Evolutionary conservation across 2,329 filamentous ascomycete genomes (phyloP), one percentile per base, ranked within the genome.

Genomic region (Fusarium fujikuroi): DNA sequence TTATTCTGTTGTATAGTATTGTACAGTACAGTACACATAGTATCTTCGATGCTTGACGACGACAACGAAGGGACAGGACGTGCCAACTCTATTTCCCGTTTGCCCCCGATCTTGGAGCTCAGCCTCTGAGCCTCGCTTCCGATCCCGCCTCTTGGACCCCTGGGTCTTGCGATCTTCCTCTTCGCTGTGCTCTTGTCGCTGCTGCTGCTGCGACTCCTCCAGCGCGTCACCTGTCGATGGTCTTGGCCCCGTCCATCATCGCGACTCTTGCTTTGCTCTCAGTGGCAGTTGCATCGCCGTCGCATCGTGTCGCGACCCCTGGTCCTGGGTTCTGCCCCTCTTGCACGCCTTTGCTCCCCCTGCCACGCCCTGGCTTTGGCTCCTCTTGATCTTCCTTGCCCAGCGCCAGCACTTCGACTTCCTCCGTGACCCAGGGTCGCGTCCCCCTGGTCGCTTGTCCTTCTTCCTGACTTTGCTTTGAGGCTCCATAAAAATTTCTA

Each of bases 401-500:
- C 74, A 75, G 75, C 66, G 70, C 72, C 76, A 77, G 54, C 64
- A 67, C 53, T 57, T 67, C 66, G 68, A 64, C 65, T 66, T 76
- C 56, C 72, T 77, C 72, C 72, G 74, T 77, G 71, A 72, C 70
- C 78, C 76, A 76, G 78, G 78, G 78, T 80, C 76, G 74, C 72
- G 60, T 77, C 77, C 72, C 75, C 74, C 76, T 69, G 74, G 73
- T 76, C 74, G 62, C 71, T 64, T 75, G 70, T 74, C 71, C 67
- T 76, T 75, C 69, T 77, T 79, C 76, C 76, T 76, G 75, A 75
- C 80, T 80, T 80, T 75, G 72, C 72, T 77, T 76, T 72, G 70
- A 69, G 77, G 80, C 80, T 81, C 80, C 80, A 81, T 81, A 81
- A 81, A 80, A 79, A 73, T 76, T 79, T 77, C 74, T 79, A 80